Evolutionary conservation across 768 basidiomycete species (phyloP).

Genomic region (Ramaria sp.): DNA sequence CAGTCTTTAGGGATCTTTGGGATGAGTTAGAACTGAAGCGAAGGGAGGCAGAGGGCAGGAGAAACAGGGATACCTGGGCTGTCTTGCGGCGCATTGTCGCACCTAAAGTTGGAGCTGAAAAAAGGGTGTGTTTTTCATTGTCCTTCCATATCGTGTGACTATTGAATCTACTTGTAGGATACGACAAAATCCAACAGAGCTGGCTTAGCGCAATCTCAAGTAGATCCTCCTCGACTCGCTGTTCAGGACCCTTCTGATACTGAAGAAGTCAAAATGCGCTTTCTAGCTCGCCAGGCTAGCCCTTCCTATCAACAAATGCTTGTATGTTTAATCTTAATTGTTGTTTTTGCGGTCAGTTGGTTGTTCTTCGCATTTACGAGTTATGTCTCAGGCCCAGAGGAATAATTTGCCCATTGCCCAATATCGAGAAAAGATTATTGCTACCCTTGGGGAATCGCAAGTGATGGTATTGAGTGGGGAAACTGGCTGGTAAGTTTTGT

Average conservation of each 20-base stretch:
- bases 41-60: slow-evolving; percentile 46
- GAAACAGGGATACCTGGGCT: slow-evolving; percentile 63
- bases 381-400: slow-evolving; percentile 46
- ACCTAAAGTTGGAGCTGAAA: slow-evolving; percentile 35
- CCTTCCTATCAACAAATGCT: slow-evolving; percentile 81
- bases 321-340: slow-evolving; percentile 31
- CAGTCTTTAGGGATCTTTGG: slow-evolving; percentile 83
- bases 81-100: slow-evolving; percentile 54
- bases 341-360: not conserved
- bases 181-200: not conserved
- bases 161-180: not conserved
- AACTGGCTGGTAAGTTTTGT: slow-evolving; percentile 49
- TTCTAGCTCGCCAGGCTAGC: slow-evolving; percentile 50
- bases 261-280: slow-evolving; percentile 37
- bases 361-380: not conserved
- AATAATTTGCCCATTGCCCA: slow-evolving; percentile 76
- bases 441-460: slow-evolving; percentile 60
- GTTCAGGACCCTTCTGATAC: not conserved
- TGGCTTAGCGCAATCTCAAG: not conserved
- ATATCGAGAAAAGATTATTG: slow-evolving; percentile 64
- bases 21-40: slow-evolving; percentile 67
- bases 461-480: slow-evolving; percentile 82
- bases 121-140: slow-evolving; percentile 28
- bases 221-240: not conserved
- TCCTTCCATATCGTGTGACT: not conserved